Base-by-base conservation (phyloP, 2,329 filamentous ascomycete species). In the Sporothrix euskadiensis region DNA sequence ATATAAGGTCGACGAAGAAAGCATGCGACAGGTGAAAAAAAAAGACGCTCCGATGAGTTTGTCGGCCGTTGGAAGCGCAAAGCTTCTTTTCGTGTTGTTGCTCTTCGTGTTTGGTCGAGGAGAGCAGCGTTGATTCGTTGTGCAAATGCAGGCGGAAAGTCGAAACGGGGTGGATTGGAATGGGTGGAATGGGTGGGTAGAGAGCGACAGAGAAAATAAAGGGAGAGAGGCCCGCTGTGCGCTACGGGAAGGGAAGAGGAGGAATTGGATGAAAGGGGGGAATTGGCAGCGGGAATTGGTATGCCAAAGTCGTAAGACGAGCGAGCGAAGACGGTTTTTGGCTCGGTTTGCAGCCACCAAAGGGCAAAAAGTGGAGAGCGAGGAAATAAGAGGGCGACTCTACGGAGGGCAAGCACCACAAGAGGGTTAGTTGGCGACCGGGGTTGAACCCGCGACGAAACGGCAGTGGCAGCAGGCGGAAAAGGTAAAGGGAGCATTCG, bases 281-380 rank as follows among this genome's bases (percentile, higher is more conserved):
- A 22, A 68, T 59, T 56, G 47, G 49, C 10, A n/a, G 44, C 61
- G 69, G 61, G 59, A 72, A 68, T 59, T 32, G 30, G 65, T 69
- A 69, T 73, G 71, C 65, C 41, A 73, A 70, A 70, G 72, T 61
- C 57, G 72, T 68, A 65, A 65, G 70, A 71, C 44, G 70, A 49
- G 57, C 69, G 54, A 61, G 54, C 56, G 32, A 68, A 66, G 57
- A 39, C 57, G 32, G 32, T 10, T 73, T 59, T 71, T 54, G 61
- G 52, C 57, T 44, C 56, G 69, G 69, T 14, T 71, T 69, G 69
- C 54, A 26, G 52, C 59, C 59, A 71, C 54, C 22, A 47, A 54
- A 68, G 54, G 69, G 69, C 30, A 59, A 26, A 69, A 72, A 72
- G 73, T 74, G 73, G 73, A 66, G 30, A 44, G 22, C 12, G 39